Conservation (phyloP, 805 yeast species). For the Jamesozyma lodderae region DNA sequence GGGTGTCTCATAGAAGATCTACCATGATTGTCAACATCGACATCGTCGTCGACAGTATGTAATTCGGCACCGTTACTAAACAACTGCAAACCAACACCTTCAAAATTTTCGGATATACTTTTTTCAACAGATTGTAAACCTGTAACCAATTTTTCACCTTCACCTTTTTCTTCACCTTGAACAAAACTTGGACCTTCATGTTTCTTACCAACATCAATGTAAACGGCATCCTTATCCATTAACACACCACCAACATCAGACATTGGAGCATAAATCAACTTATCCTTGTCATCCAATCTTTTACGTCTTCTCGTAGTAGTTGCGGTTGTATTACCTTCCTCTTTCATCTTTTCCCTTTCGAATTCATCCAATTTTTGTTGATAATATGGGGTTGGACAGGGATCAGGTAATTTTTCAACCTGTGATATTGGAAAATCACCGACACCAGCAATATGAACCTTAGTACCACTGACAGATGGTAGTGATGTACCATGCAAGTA, state of each 20-base stretch:
- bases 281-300: slow-evolving; percentile 88
- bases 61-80: slow-evolving; percentile 56
- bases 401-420: slow-evolving; percentile 90
- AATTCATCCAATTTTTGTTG: slow-evolving; percentile 78
- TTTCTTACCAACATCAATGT: slow-evolving; percentile 51
- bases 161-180: slow-evolving; percentile 60
- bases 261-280: slow-evolving; percentile 97
- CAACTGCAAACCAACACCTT: slow-evolving; percentile 64
- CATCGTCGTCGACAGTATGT: slow-evolving; percentile 35
- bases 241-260: slow-evolving; percentile 98
- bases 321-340: slow-evolving; percentile 47
- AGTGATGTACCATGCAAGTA: slow-evolving; percentile 91
- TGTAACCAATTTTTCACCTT: slow-evolving; percentile 81
- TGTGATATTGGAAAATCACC: slow-evolving; percentile 76
- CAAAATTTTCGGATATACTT: slow-evolving; percentile 48
- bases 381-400: slow-evolving; percentile 94
- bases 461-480: slow-evolving; percentile 49
- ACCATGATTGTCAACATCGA: slow-evolving; percentile 43
- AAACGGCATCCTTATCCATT: slow-evolving; percentile 95
- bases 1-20: slow-evolving; percentile 57
- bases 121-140: slow-evolving; percentile 63
- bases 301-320: slow-evolving; percentile 74
- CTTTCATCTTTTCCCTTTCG: slow-evolving; percentile 64
- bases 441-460: slow-evolving; percentile 89
- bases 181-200: slow-evolving; percentile 38